Base-by-base conservation (phyloP, 2,329 filamentous ascomycete genomes). In the Clonostachys solani region DNA sequence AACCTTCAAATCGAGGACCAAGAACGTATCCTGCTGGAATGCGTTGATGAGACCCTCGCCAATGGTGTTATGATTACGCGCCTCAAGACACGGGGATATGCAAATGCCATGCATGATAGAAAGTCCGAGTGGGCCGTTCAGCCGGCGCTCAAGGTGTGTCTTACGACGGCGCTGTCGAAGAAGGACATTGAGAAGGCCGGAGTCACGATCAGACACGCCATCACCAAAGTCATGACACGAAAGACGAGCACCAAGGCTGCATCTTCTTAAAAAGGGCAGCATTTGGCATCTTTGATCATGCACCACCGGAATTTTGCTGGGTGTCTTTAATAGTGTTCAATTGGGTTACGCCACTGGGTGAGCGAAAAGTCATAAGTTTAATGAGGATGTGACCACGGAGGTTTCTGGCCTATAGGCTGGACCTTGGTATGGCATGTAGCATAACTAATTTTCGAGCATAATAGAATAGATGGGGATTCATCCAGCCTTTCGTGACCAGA, bases 161-260 rank as follows among this genome's bases (percentile, higher is more conserved):
- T 96, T 46, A 96, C 92, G 0, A 88, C 82, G 6, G 94, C 88
- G 2, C 72, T 99, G 52, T 87, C 88, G 19, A 95, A 88, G 74
- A 96, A 95, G 72, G 94, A 99, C 66, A 87, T 92, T 47, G 95
- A 99, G 71, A 96, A 95, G 74, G 90, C 94, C 1, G 94, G 92
- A 13, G 83, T 86, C 8, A 84, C 81, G 10, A 92, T 99, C 55
- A 79, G 92, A 50, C 92, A 96, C 69, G 92, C 94, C 13, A 89
- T 97, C 55, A 95, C 92, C 45, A 96, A 96, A 71, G 83, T 97
- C 51, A 83, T 99, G 77, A 82, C 79, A 17, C 74, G 80, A 51
- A 84, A 83, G 64, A 67, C 73, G 29, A 81, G 72, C 60, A 63
- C 50, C 53, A 69, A 67, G 53, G 47, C 57, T 33, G 15, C 45